Base-by-base conservation (phyloP, 495 filamentous ascomycete genomes). In the Symbiotaphrina buchneri region DNA sequence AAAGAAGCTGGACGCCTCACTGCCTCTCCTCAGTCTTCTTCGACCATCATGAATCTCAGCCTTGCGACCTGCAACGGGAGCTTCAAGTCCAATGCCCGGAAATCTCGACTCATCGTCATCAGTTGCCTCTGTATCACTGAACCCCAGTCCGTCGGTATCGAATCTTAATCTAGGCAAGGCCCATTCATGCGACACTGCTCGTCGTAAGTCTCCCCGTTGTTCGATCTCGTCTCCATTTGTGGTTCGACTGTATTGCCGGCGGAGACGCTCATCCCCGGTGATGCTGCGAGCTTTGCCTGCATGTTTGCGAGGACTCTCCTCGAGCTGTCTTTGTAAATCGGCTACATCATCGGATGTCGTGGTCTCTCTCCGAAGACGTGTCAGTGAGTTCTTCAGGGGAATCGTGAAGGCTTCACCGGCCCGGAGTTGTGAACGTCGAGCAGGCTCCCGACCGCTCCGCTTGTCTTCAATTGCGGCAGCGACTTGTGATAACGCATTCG, bases 401-500 rank as follows among this genome's bases (percentile, higher is more conserved):
- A 43, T 43, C 23, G 32, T 30, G 23, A 47, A 49, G 18, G 34
- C 43, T 3, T 33, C 35, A 17, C 43, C 43, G 23, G 38, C 33
- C 10, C 44, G 35, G 10, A 36, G 35, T 16, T 18, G 23, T 27
- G 32, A 27, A n/a, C 32, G 20, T 2, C 22, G 24, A 15, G 11
- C 6, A 25, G 21, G 17, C 15, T 20, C 20, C 13, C 16, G 20
- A n/a, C 6, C 17, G n/a, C 22, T 4, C 1, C 56, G 45, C 31
- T 54, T 59, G 31, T 57, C 55, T 34, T 62, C 58, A 31, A 68
- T 61, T n/a, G 63, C 55, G 4, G 55, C 53, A 14, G 63, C 55
- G 6, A 68, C 63, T 46, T 65, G 62, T 3, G 54, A 48, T 6
- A 68, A 47, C n/a, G 59, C 56, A 34, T 68, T 68, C 3, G 65